Evolutionary conservation across 75 land plant genomes (phyloP).

Genomic region (Pinus taeda): DNA sequence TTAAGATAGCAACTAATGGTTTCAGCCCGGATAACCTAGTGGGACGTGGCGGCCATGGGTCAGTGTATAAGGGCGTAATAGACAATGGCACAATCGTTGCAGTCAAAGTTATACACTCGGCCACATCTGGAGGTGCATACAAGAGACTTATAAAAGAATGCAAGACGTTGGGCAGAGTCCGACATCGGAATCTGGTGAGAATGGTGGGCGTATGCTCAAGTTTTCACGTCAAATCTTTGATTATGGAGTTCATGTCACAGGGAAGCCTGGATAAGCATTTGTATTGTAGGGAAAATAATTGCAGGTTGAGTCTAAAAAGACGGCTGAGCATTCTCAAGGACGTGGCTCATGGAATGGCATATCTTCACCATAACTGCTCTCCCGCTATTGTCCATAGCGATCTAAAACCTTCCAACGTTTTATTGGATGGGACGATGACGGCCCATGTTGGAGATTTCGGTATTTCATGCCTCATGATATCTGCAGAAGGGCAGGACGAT

Average conservation of each 20-base stretch:
- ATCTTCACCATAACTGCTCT: background rate
- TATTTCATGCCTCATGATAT: background rate
- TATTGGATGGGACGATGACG: background rate
- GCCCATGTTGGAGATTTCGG: background rate
- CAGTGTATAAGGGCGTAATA: background rate
- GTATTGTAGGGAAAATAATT: background rate
- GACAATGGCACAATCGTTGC: background rate
- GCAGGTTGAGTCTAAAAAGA: background rate
- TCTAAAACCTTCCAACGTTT: background rate
- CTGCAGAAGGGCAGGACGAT: background rate
- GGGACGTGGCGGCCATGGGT: background rate
- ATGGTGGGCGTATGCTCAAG: constrained; percentile 33
- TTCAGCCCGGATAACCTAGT: constrained; percentile 15
- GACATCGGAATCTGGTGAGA: constrained; percentile 35
- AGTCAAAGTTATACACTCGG: background rate
- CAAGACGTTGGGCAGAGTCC: constrained; percentile 20
- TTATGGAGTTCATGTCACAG: constrained; percentile 42
- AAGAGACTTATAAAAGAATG: background rate
- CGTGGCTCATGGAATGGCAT: background rate
- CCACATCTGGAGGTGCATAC: background rate
- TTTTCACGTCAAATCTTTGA: constrained; percentile 26
- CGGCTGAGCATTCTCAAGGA: background rate
- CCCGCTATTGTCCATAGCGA: background rate
- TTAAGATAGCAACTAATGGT: constrained; percentile 7
- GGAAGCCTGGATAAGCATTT: constrained; percentile 52